Evolutionary conservation across 768 basidiomycete genomes (phyloP).

Genomic region (Mycena belliarum): DNA sequence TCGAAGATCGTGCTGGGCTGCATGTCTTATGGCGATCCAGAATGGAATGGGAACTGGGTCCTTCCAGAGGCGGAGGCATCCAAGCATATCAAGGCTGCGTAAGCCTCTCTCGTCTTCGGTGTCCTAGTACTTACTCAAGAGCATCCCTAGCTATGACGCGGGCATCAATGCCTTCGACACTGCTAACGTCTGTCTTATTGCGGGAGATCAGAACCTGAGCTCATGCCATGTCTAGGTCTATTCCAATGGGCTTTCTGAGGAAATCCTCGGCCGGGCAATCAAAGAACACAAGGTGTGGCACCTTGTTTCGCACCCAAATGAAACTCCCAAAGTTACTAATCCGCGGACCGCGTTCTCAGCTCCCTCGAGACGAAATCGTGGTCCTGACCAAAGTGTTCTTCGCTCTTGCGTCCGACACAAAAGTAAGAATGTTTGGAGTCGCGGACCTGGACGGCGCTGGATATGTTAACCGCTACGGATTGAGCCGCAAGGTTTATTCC

Average conservation of each 20-base stretch:
- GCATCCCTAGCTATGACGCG: constrained; percentile 26
- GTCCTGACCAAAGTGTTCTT: constrained; percentile 45
- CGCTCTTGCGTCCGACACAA: constrained; percentile 34
- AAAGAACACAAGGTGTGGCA: constrained; percentile 24
- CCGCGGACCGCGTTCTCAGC: too few species aligned
- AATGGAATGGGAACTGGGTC: constrained; percentile 9
- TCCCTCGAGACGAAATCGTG: constrained; percentile 35
- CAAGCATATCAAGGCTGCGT: constrained; percentile 24
- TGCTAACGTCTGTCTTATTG: constrained; percentile 26
- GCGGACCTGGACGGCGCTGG: not conserved
- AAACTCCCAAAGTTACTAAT: too few species aligned
- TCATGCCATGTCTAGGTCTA: not conserved
- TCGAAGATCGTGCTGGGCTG: constrained; percentile 14
- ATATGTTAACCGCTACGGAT: constrained; percentile 32
- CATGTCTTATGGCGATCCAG: constrained; percentile 10
- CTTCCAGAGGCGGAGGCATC: constrained; percentile 2
- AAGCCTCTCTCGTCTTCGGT: not conserved
- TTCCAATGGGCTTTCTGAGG: constrained; percentile 36
- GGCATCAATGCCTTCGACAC: constrained; percentile 40
- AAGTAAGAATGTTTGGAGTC: not conserved
- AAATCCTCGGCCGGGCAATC: constrained; percentile 40
- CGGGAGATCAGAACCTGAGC: not conserved
- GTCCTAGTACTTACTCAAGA: too few species aligned
- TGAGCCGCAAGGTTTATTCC: constrained; percentile 39
- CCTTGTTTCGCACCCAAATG: too few species aligned